phyloP scores from a whole-genome alignment of 2,329 filamentous ascomycete genomes.

The Exophiala lecanii-corni region DNA sequence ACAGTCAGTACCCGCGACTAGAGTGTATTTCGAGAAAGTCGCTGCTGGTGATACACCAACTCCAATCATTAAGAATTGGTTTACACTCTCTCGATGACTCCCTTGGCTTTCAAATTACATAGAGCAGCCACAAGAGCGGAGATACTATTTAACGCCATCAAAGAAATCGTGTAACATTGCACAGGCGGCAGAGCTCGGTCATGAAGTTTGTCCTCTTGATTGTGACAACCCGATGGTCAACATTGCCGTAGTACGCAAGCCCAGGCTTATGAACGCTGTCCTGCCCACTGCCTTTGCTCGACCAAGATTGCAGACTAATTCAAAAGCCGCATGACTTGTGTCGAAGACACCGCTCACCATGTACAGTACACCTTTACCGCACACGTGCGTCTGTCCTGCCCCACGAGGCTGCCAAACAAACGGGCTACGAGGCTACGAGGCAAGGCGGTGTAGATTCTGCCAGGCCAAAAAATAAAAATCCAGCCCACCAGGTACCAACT shows the following conservation, averaged over 20 bases:
- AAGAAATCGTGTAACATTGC: not conserved
- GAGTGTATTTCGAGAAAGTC: constrained; percentile 25
- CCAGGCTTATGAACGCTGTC: no score
- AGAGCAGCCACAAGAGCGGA: no score
- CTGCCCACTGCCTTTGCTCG: no score
- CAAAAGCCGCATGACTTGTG: no score
- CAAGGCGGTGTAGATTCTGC: constrained; percentile 4
- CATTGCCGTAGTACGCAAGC: no score
- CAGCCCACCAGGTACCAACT: constrained; percentile 3
- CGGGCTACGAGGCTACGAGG: no score
- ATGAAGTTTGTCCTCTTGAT: not conserved
- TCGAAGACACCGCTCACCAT: no score
- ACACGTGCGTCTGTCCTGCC: not conserved
- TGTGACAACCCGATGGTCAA: no score
- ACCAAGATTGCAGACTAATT: no score
- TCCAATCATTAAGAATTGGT: constrained; percentile 25
- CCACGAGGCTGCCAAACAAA: constrained; percentile 4
- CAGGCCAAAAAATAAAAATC: not conserved
- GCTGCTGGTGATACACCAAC: constrained; percentile 16
- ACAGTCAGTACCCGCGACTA: constrained; percentile 23
- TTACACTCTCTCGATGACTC: constrained; percentile 9
- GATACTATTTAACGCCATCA: not conserved
- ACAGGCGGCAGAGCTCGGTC: no score
- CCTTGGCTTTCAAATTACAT: not conserved
- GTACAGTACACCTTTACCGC: no score